A percentile compares a stretch with the other conserved stretches of the same genome.
Evolutionary conservation across 345 rosid species (phyloP).

Genomic region (Brassica nigra): DNA sequence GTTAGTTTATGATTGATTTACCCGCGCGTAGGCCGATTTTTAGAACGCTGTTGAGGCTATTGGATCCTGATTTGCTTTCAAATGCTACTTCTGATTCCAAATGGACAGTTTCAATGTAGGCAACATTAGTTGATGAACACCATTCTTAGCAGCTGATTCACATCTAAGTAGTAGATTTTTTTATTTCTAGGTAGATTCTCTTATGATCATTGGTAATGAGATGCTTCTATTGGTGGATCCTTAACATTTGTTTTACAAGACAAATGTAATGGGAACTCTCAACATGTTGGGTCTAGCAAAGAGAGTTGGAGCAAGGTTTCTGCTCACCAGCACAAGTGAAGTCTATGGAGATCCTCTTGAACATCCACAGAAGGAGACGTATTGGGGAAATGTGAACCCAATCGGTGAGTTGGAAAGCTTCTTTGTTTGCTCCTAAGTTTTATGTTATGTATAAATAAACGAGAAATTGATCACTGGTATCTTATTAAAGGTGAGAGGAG

Average conservation of each 20-base stretch:
- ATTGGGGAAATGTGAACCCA: constrained; percentile 99
- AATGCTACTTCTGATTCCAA: background rate
- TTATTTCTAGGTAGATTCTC: background rate
- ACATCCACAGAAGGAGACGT: constrained; percentile 98
- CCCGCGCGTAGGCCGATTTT: too few species aligned
- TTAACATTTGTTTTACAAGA: constrained; percentile 71
- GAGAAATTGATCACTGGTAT: constrained; percentile 8
- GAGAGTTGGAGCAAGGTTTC: constrained; percentile 95
- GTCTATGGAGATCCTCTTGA: constrained; percentile 99
- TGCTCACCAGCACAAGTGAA: constrained; percentile 98
- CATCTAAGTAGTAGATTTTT: background rate
- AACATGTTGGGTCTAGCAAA: constrained; percentile 98
- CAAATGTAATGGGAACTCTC: constrained; percentile 98
- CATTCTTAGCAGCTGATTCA: background rate
- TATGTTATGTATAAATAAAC: background rate
- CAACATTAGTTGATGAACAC: background rate
- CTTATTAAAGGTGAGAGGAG: constrained; percentile 76
- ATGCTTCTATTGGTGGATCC: constrained; percentile 35
- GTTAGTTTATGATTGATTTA: too few species aligned
- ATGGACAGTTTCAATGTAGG: background rate
- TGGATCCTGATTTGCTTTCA: background rate
- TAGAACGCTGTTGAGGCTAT: too few species aligned
- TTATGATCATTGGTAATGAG: constrained; percentile 14
- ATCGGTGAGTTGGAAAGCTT: constrained; percentile 52
- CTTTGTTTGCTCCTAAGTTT: background rate